A percentile compares a stretch with the other conserved stretches of the same genome.
Evolutionary conservation across 306 rosid genomes (phyloP).

Genomic region (Albizia julibrissin): DNA sequence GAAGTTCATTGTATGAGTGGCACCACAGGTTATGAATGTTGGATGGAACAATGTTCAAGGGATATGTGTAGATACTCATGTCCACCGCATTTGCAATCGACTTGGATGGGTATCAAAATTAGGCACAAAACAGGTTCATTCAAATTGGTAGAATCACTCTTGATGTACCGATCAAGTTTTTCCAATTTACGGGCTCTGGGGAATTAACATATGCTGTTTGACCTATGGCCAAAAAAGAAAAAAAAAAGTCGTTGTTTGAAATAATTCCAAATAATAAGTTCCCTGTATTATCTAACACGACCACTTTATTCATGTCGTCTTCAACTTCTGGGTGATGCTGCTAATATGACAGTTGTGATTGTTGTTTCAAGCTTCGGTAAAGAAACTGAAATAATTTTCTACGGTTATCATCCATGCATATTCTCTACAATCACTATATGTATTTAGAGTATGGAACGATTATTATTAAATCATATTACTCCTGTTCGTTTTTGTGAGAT

Average conservation of each 20-base stretch:
- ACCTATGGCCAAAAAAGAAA: neutral
- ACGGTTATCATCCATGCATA: constrained; percentile 2
- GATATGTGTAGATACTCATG: constrained; percentile 95
- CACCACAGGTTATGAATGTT: constrained; percentile 79
- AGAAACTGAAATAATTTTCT: neutral
- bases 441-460: constrained; percentile 8
- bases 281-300: constrained; percentile 1
- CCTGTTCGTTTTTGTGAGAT: neutral
- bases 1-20: constrained; percentile 29
- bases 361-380: neutral
- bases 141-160: constrained; percentile 15
- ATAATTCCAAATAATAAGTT: neutral
- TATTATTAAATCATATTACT: constrained; percentile 8
- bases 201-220: neutral
- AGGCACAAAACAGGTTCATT: constrained; percentile 75
- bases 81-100: constrained; percentile 90
- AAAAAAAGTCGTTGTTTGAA: neutral
- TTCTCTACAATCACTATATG: neutral
- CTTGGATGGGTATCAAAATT: constrained; percentile 83
- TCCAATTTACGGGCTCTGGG: constrained; percentile 16
- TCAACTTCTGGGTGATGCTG: constrained; percentile 26
- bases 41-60: constrained; percentile 95
- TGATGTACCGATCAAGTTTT: constrained; percentile 18
- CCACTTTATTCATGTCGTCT: constrained; percentile 13
- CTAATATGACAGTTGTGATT: constrained; percentile 2